phyloP scores from a whole-genome alignment of 768 basidiomycete species.

The Strobilomyces dryophilus region DNA sequence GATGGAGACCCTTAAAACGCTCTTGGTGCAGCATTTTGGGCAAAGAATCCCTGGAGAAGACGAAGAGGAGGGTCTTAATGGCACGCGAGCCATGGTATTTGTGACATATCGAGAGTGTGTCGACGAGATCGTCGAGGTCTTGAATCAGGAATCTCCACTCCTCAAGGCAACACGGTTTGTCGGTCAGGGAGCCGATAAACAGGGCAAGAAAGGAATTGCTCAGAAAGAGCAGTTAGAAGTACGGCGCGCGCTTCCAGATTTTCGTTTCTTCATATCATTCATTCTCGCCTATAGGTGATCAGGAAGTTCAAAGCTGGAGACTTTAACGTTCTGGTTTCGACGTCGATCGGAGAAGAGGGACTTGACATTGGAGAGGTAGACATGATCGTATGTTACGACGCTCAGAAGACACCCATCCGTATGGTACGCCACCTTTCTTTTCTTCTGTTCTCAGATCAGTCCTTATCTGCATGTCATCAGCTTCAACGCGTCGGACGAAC shows the following conservation, averaged over 20 bases:
- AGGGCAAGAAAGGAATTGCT: slow-evolving; percentile 80
- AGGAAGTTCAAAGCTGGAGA: slow-evolving; percentile 81
- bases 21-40: slow-evolving; percentile 77
- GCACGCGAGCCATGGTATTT: slow-evolving; percentile 90
- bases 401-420: slow-evolving; percentile 92
- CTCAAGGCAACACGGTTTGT: slow-evolving; percentile 84
- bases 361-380: slow-evolving; percentile 98
- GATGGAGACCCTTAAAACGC: slow-evolving; percentile 74
- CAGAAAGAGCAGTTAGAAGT: slow-evolving; percentile 94
- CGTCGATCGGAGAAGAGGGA: slow-evolving; percentile 97
- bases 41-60: slow-evolving; percentile 39
- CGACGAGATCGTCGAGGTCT: slow-evolving; percentile 80
- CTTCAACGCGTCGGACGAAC: slow-evolving; percentile 95
- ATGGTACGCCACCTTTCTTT: slow-evolving; percentile 58
- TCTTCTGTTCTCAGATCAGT: neutral
- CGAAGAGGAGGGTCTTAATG: slow-evolving; percentile 26
- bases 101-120: slow-evolving; percentile 87
- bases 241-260: slow-evolving; percentile 13
- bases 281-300: slow-evolving; percentile 56
- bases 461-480: slow-evolving; percentile 37
- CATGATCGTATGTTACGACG: slow-evolving; percentile 93
- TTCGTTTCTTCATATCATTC: slow-evolving; percentile 7
- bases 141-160: slow-evolving; percentile 73
- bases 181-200: slow-evolving; percentile 83
- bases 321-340: slow-evolving; percentile 91